A percentile compares a stretch with the other conserved stretches of the same genome.
These are phyloP conservation scores for Coemansia sp. DNA, from an alignment of 192 early-diverging fungal genomes.

Conservation along the genomic window DNA sequence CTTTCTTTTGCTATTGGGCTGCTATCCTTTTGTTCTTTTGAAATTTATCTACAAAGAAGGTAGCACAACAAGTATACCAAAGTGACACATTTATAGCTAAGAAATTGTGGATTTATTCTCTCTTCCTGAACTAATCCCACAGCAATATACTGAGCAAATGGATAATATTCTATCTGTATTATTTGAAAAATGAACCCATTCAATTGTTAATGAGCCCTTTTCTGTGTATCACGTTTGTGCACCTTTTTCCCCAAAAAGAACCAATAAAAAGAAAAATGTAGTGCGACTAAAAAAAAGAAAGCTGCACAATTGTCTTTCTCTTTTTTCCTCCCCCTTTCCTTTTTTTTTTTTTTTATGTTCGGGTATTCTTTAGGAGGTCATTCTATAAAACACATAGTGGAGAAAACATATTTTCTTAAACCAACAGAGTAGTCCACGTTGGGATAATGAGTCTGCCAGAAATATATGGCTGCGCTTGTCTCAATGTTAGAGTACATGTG, in stretches of 20 bases:
- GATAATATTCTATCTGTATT: no score
- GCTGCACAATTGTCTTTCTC: no score
- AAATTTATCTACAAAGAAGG: not conserved
- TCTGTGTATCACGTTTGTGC: no score
- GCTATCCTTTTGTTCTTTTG: not conserved
- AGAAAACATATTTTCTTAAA: slow-evolving; percentile 2
- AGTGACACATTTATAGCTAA: not conserved
- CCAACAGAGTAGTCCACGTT: not conserved
- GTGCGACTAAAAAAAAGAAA: no score
- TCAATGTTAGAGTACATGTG: slow-evolving; percentile 40
- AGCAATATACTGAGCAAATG: no score
- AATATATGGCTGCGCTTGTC: slow-evolving; percentile 32
- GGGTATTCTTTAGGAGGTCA: not conserved
- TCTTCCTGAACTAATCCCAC: no score
- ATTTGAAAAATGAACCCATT: no score
- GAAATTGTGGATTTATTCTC: not conserved
- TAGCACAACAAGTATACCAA: not conserved
- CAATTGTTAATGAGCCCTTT: no score
- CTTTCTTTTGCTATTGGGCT: not conserved
- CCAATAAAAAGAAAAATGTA: no score
- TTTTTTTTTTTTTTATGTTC: slow-evolving; percentile 4
- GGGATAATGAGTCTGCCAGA: slow-evolving; percentile 11
- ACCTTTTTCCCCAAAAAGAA: no score
- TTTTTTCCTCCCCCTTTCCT: not conserved
- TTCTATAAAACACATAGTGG: not conserved